Evolutionary conservation across 2,329 filamentous ascomycete genomes (phyloP), one percentile per base, ranked within the genome.

Genomic region (Alternaria arbusti): DNA sequence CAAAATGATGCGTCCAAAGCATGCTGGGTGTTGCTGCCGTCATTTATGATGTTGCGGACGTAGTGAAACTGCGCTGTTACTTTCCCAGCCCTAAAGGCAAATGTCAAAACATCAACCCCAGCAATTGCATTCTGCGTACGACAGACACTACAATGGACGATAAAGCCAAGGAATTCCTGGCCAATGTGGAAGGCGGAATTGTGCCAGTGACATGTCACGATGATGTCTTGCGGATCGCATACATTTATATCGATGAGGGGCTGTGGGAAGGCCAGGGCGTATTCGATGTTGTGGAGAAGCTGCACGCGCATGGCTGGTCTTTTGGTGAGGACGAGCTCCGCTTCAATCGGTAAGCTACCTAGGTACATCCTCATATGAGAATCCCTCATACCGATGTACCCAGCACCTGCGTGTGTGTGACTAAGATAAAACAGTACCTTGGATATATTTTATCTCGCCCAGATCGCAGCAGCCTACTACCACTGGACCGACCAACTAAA

Each of bases 251-350:
- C 23, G 36, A 44, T 44, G 23, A 54, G 51, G 51, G 36, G n/a
- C 36, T 44, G 44, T 57, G 28, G 44, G 44, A 49, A 22, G 23
- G 55, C 55, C 44, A 57, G 44, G 45, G 45, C 45, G 55, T 57
- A 50, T 57, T 28, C n/a, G n/a, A 57, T 57, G 26, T 57, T 50
- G 45, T 57, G 44, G 55, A 57, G 55, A 57, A 57, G 55, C 55
- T 57, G 55, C 45, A 57, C 45, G 44, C 55, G 55, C 44, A 57
- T 50, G 55, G 55, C 55, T 57, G 45, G 55, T 57, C 55, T 57
- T 57, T 57, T 57, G 45, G 55, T 50, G 25, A 56, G 54, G 54
- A 20, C 54, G 54, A 56, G 54, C 54, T 56, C 54, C 54, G 54
- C 54, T 56, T 56, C 12, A 56, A 56, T 56, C 54, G 54, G 54